phyloP scores from a whole-genome alignment of 176 grass and related monocot genomes.

The Otatea glauca region DNA sequence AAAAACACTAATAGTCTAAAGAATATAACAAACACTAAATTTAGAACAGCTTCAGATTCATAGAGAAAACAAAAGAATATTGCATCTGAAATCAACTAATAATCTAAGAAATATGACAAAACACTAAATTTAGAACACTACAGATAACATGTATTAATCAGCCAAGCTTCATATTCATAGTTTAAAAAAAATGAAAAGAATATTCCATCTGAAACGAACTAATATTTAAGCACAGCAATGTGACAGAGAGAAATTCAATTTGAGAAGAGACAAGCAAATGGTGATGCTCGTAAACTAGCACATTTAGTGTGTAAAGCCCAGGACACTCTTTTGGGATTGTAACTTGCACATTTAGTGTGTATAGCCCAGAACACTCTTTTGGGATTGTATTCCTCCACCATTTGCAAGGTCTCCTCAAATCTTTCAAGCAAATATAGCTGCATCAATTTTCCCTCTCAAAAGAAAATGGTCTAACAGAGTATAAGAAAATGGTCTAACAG shows the following conservation, averaged over 20 bases:
- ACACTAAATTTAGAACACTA: constrained; percentile 31
- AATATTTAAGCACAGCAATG: background rate
- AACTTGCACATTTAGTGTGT: background rate
- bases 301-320: background rate
- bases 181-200: background rate
- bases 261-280: background rate
- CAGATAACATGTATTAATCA: constrained; percentile 25
- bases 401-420: background rate
- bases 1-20: constrained; percentile 20
- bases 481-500: background rate
- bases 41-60: constrained; percentile 28
- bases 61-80: constrained; percentile 35
- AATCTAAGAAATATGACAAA: constrained; percentile 36
- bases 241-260: background rate
- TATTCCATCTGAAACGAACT: background rate
- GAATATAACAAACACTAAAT: constrained; percentile 43
- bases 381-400: background rate
- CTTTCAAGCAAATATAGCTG: constrained; percentile 12
- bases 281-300: background rate
- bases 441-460: background rate
- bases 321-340: background rate
- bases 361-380: background rate
- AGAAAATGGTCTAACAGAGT: background rate
- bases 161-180: constrained; percentile 14
- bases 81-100: constrained; percentile 43